These are phyloP conservation scores for Venturiaceae sp. DNA, from an alignment of 2,329 filamentous ascomycete genomes.

Conservation along the genomic window DNA sequence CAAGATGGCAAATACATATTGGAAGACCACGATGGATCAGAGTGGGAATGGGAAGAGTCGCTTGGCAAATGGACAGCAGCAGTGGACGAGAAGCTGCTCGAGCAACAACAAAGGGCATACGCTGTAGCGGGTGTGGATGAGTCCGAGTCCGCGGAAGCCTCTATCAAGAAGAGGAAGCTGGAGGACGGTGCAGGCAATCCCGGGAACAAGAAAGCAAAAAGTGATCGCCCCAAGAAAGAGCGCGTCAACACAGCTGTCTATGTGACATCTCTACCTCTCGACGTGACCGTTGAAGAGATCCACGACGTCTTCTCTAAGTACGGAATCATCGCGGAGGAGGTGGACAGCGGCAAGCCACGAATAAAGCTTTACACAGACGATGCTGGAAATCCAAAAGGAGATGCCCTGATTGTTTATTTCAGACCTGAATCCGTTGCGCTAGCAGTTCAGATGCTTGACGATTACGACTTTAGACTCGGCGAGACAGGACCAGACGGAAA, in stretches of 20 bases:
- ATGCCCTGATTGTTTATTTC: conserved; percentile 90
- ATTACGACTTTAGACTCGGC: conserved; percentile 68
- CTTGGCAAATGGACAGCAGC: conserved; percentile 66
- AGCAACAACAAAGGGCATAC: conserved; percentile 53
- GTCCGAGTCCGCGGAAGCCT: conserved; percentile 36
- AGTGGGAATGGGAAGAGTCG: conserved; percentile 71
- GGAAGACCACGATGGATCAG: conserved; percentile 72
- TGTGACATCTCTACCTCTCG: conserved; percentile 74
- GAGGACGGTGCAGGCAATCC: conserved; percentile 25
- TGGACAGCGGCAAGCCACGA: conserved; percentile 75
- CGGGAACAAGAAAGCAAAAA: conserved; percentile 18
- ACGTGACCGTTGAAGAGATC: conserved; percentile 73
- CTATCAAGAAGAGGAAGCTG: conserved; percentile 38
- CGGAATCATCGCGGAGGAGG: conserved; percentile 88
- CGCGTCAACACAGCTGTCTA: conserved; percentile 82
- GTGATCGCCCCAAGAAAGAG: conserved; percentile 25
- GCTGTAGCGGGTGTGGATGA: conserved; percentile 51
- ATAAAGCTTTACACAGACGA: conserved; percentile 90
- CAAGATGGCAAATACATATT: conserved; percentile 73
- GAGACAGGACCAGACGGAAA: conserved; percentile 42
- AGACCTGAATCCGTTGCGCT: conserved; percentile 85
- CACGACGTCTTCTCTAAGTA: conserved; percentile 77
- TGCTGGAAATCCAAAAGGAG: conserved; percentile 80
- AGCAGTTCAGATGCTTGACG: conserved; percentile 72
- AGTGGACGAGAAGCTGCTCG: conserved; percentile 50